Conservation (phyloP, 2,329 filamentous ascomycete species). For the Beauveria scarabaeidicola region DNA sequence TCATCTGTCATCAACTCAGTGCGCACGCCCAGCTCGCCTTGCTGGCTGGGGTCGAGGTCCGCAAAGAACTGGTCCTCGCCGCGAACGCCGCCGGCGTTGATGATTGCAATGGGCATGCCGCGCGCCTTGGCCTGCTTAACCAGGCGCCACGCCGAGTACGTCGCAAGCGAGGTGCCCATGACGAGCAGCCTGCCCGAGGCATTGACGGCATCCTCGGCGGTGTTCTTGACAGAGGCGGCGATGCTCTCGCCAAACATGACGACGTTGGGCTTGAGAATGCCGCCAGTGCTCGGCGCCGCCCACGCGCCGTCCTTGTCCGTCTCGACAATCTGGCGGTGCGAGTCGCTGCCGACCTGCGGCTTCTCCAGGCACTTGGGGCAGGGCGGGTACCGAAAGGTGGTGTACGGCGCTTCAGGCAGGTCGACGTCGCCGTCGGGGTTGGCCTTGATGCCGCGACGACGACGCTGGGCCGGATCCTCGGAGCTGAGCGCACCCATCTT, state of each 20-base stretch:
- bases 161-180: conserved; percentile 83
- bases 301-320: conserved; percentile 77
- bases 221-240: conserved; percentile 54
- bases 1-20: conserved; percentile 50
- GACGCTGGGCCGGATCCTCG: conserved; percentile 63
- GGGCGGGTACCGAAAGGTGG: conserved; percentile 81
- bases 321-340: conserved; percentile 50
- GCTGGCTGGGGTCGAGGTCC: conserved; percentile 42
- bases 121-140: conserved; percentile 75
- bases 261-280: conserved; percentile 85
- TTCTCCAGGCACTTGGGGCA: conserved; percentile 70
- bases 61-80: conserved; percentile 67
- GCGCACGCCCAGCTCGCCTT: conserved; percentile 44
- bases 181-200: conserved; percentile 66
- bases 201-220: conserved; percentile 74
- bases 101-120: conserved; percentile 75
- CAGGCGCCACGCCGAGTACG: conserved; percentile 89
- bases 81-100: conserved; percentile 80
- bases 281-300: conserved; percentile 55
- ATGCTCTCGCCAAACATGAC: conserved; percentile 97
- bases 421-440: conserved; percentile 96
- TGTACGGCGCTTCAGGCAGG: conserved; percentile 76
- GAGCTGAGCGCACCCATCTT: conserved; percentile 67
- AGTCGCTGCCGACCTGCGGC: conserved; percentile 49
- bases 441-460: conserved; percentile 62